Percentiles rank a stretch among this genome's conserved stretches.
Evolutionary conservation across 1,284 basidiomycete genomes (phyloP).

Genomic region (Microbotryum saponariae): DNA sequence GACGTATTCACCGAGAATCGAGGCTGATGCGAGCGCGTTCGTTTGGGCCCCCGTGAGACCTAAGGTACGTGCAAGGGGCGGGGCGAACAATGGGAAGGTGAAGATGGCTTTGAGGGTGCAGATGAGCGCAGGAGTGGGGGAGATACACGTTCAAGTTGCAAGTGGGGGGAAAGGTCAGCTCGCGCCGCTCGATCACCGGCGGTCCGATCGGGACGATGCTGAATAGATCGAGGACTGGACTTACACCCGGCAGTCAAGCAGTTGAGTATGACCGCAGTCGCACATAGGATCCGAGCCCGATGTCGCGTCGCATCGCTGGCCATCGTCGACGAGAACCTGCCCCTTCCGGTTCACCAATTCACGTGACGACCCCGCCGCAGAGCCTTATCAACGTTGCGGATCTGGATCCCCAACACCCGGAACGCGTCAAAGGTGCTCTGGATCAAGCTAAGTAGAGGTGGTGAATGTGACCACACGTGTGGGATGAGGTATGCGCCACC

Average conservation of each 20-base stretch:
- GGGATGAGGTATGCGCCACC: too few relatives aligned
- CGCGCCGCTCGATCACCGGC: too few relatives aligned
- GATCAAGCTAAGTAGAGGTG: too few relatives aligned
- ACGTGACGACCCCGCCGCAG: too few relatives aligned
- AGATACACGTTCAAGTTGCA: not conserved
- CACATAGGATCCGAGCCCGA: not conserved
- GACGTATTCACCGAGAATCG: conserved; percentile 24
- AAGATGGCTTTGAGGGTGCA: conserved; percentile 11
- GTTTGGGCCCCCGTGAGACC: conserved; percentile 13
- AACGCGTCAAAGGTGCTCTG: too few relatives aligned
- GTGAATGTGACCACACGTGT: too few relatives aligned
- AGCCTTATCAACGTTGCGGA: too few relatives aligned
- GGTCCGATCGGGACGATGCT: not conserved
- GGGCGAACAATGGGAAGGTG: conserved; percentile 28
- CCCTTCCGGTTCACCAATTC: too few relatives aligned
- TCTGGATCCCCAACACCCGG: too few relatives aligned
- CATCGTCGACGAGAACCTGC: too few relatives aligned
- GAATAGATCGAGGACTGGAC: not conserved
- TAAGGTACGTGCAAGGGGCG: conserved; percentile 14
- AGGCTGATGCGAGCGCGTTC: conserved; percentile 17
- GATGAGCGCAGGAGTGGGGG: not conserved
- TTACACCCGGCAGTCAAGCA: conserved; percentile 32
- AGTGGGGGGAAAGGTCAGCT: too few relatives aligned
- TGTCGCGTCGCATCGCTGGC: too few relatives aligned
- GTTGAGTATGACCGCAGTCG: conserved; percentile 9